Conservation (phyloP, 2,329 filamentous ascomycete species). For the Pseudocercospora cruenta region DNA sequence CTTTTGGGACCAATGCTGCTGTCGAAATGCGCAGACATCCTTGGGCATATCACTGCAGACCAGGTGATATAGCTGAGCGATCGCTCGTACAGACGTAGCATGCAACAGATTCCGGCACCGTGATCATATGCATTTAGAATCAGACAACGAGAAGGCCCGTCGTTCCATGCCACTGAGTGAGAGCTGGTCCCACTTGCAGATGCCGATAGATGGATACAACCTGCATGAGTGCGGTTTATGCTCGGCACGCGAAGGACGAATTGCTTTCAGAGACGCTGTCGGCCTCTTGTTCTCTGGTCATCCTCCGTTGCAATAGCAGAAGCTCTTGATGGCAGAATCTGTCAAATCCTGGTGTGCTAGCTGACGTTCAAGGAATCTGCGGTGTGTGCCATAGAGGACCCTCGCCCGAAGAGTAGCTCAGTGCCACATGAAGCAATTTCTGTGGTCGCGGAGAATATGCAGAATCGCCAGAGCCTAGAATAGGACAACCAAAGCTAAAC, state of each 20-base stretch:
- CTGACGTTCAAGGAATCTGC: background rate
- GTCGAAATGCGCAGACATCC: background rate
- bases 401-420: background rate
- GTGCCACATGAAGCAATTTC: background rate
- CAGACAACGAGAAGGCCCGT: background rate
- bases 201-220: background rate
- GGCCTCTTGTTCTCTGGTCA: background rate
- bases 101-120: background rate
- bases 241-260: background rate
- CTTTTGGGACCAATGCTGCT: background rate
- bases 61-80: background rate
- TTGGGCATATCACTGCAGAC: background rate
- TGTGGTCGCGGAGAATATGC: background rate
- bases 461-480: background rate
- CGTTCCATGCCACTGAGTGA: too few species aligned
- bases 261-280: background rate
- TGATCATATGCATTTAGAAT: background rate
- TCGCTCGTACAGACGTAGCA: background rate
- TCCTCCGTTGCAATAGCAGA: background rate
- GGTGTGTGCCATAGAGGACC: background rate
- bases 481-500: background rate
- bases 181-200: background rate
- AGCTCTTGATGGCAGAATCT: background rate
- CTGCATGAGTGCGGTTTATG: too few species aligned
- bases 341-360: background rate